Base-by-base conservation (phyloP, 805 yeast species). In the Lipomyces japonicus region DNA sequence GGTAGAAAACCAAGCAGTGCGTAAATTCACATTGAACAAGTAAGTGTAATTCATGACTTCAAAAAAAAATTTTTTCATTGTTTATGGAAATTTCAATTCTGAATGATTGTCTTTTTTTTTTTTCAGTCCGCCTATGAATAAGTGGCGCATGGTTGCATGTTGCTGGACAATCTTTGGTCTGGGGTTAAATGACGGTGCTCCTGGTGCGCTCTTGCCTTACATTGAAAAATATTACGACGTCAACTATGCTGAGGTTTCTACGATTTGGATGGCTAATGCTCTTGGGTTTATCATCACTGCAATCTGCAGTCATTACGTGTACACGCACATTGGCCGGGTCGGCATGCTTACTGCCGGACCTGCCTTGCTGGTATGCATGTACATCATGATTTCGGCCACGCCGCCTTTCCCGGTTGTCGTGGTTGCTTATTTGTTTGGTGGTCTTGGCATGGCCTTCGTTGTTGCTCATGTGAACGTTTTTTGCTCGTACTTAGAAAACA, bases 221-320 rank as follows among this genome's bases (percentile, higher is more conserved):
- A 75, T 80, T 35, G 84, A 80, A 56, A 61, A 48, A 3, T 70
- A 73, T 60, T 80, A 78, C 60, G 46, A 60, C 31, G 69, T 80
- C 46, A 67, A 67, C 18, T 80, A 80, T 59, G 71, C 81, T 2
- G 58, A 76, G n/a, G 82, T 78, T 1, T 78, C 84, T 1, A 59
- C 76, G 48, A 72, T 80, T 43, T 80, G 84, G 84, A 63, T 80
- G 52, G 70, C 78, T 30, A 77, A 73, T 61, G 81, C 84, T 0
- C 44, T 72, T n/a, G 85, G 84, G 0, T 80, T 69, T 60, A 72
- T 80, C 7, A 24, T 71, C 2, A 67, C 78, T 39, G 84, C 84
- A 0, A 58, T 71, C n/a, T 52, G 72, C n/a, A 69, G 79, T 4
- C 78, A 76, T 56, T 63, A 67, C 44, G 50, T 79, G 43, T 75